phyloP scores from a whole-genome alignment of 2,329 filamentous ascomycete genomes.

The Apiospora marii region DNA sequence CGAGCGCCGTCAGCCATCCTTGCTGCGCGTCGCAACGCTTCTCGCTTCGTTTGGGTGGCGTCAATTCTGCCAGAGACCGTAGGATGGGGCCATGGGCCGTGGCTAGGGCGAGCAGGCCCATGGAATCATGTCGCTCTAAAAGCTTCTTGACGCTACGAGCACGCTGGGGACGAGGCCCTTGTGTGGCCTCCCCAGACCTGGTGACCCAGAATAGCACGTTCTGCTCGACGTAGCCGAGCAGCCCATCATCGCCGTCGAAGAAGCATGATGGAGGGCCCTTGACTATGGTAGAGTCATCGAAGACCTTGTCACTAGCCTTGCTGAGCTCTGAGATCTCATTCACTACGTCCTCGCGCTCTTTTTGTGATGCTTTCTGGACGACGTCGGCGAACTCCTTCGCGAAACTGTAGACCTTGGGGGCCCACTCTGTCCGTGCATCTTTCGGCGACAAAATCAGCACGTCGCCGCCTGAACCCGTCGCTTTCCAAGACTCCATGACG shows the following conservation, averaged over 20 bases:
- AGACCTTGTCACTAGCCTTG: background rate
- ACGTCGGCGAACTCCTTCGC: background rate
- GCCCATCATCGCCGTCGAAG: background rate
- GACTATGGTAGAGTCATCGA: background rate
- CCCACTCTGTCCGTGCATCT: background rate
- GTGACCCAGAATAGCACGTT: background rate
- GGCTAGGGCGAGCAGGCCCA: background rate
- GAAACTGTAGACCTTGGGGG: background rate
- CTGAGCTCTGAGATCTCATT: background rate
- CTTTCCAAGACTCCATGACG: background rate
- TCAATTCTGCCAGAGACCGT: background rate
- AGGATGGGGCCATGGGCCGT: background rate
- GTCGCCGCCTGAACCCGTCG: background rate
- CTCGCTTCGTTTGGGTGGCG: background rate
- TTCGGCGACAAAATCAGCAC: background rate
- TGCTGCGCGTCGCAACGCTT: background rate
- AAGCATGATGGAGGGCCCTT: slow-evolving; percentile 3
- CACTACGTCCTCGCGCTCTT: background rate
- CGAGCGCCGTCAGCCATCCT: background rate
- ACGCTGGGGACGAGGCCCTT: background rate
- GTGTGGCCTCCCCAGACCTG: background rate
- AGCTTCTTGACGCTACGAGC: background rate
- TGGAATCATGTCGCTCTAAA: background rate
- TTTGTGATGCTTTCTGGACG: background rate
- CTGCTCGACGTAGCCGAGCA: slow-evolving; percentile 4